These are phyloP conservation scores for Tilletiaria anomala DNA, from an alignment of 1,284 basidiomycete species.

Conservation along the genomic window DNA sequence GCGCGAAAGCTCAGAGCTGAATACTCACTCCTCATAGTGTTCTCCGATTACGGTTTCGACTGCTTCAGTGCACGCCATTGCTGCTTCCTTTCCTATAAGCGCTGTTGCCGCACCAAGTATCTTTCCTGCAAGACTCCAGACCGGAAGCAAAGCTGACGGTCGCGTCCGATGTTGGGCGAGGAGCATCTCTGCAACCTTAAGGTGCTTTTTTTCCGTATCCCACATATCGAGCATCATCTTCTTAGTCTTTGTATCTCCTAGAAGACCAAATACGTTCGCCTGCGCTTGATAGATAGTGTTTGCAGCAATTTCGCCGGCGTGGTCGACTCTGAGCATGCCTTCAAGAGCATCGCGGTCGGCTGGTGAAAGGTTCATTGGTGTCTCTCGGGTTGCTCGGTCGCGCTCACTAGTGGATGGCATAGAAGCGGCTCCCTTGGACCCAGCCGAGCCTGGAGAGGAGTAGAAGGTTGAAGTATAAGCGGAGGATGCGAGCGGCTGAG, in stretches of 20 bases:
- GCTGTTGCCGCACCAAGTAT: constrained; percentile 72
- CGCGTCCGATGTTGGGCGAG: constrained; percentile 67
- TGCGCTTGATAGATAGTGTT: constrained; percentile 39
- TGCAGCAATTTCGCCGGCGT: constrained; percentile 35
- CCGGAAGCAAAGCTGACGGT: constrained; percentile 65
- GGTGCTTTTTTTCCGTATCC: constrained; percentile 87
- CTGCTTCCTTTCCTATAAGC: constrained; percentile 75
- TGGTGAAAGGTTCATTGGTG: constrained; percentile 6
- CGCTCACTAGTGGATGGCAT: neutral
- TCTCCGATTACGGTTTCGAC: constrained; percentile 96
- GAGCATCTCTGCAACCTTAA: constrained; percentile 68
- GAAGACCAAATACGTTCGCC: constrained; percentile 27
- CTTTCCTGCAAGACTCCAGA: constrained; percentile 73
- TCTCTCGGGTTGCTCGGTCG: neutral
- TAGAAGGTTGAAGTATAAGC: no score
- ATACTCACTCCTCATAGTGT: constrained; percentile 83
- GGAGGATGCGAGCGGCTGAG: no score
- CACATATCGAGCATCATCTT: constrained; percentile 60
- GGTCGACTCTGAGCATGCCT: constrained; percentile 36
- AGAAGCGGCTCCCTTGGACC: neutral
- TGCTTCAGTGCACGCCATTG: constrained; percentile 96
- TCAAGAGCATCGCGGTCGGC: constrained; percentile 16
- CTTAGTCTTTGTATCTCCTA: constrained; percentile 17
- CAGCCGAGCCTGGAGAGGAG: neutral
- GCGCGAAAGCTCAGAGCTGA: neutral